Conservation (phyloP, 2,329 filamentous ascomycete species). For the Ambrosiella xylebori region DNA sequence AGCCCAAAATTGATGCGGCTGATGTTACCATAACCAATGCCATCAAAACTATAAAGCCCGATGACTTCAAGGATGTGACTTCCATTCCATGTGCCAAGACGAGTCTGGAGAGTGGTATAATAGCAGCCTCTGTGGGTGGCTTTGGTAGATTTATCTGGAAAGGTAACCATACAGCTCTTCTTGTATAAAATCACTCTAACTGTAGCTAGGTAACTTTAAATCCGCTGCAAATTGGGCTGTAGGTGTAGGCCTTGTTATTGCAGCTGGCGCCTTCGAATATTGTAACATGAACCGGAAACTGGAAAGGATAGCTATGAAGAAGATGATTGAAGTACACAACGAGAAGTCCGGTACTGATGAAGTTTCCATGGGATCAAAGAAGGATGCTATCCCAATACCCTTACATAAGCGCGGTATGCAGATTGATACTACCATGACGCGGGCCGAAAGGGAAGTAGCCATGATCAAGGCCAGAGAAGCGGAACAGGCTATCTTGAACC, state of each 20-base stretch:
- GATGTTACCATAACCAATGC: constrained; percentile 34
- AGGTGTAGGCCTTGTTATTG: constrained; percentile 51
- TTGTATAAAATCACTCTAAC: neutral
- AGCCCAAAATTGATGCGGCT: neutral
- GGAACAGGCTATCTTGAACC: constrained; percentile 17
- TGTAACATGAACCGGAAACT: constrained; percentile 58
- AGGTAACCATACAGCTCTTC: constrained; percentile 32
- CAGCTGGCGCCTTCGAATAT: constrained; percentile 64
- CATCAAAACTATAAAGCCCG: constrained; percentile 45
- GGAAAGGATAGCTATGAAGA: constrained; percentile 69
- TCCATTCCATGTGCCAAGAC: constrained; percentile 72
- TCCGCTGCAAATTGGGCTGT: constrained; percentile 75
- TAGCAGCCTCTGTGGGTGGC: constrained; percentile 57
- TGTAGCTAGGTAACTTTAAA: constrained; percentile 34
- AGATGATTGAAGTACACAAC: constrained; percentile 58
- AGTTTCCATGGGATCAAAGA: constrained; percentile 15
- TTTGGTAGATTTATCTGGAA: constrained; percentile 56
- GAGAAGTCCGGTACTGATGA: constrained; percentile 27
- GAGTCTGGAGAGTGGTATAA: constrained; percentile 69
- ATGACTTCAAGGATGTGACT: constrained; percentile 57
- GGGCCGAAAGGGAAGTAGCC: constrained; percentile 10
- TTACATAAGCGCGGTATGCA: neutral
- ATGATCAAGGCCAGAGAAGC: constrained; percentile 17
- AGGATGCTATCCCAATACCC: constrained; percentile 3
- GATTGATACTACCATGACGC: constrained; percentile 3